Conservation (phyloP, 495 filamentous ascomycete genomes). For the Parachaetomium inaequale region DNA sequence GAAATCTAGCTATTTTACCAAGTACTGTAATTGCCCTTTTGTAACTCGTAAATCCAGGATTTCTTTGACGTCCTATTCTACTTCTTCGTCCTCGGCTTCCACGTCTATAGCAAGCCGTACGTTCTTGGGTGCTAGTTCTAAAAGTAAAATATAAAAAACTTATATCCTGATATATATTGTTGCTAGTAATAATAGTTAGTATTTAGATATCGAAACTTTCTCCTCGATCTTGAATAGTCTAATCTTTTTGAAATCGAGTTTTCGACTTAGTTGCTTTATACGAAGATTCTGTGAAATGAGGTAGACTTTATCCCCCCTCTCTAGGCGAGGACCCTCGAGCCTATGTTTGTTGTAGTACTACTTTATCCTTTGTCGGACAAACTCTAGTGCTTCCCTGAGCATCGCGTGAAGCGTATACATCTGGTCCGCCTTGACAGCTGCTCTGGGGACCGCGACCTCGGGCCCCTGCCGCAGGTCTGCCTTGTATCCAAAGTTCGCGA, state of each 20-base stretch:
- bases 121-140: neutral
- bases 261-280: neutral
- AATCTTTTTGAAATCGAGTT: neutral
- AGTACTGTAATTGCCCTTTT: neutral
- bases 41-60: neutral
- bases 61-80: neutral
- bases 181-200: neutral
- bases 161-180: neutral
- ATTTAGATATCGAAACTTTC: neutral
- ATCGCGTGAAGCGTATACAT: neutral
- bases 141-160: conserved; percentile 2
- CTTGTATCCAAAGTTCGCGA: too few relatives aligned
- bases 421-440: neutral
- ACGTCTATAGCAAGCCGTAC: neutral
- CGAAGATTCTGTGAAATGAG: neutral
- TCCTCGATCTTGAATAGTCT: neutral
- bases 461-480: neutral
- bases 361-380: neutral
- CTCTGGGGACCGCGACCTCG: neutral
- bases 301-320: conserved; percentile 5
- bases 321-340: conserved; percentile 3
- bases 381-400: neutral
- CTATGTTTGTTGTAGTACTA: conserved; percentile 1
- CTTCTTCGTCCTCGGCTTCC: neutral
- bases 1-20: neutral